Conservation (phyloP, 352 stramenopile species). For the Phytophthora sojae region DNA sequence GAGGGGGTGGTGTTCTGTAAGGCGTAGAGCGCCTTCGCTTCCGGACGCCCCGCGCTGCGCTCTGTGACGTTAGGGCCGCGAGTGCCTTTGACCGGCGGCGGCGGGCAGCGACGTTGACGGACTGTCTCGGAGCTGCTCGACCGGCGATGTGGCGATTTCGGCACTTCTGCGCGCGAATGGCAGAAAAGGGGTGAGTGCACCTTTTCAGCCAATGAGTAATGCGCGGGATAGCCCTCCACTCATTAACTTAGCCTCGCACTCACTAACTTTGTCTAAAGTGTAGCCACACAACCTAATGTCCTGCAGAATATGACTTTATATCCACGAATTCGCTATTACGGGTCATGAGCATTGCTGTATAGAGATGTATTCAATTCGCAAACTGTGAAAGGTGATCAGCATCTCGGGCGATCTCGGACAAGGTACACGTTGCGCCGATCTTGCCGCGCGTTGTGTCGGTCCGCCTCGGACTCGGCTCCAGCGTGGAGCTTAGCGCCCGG, state of each 20-base stretch:
- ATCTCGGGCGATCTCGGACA: background rate
- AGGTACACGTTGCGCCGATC: background rate
- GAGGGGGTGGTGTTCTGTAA: slow-evolving; percentile 6
- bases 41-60: background rate
- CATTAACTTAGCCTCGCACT: background rate
- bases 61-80: background rate
- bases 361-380: too few species aligned
- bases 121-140: slow-evolving; percentile 3
- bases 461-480: too few species aligned
- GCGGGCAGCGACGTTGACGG: background rate
- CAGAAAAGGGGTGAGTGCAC: too few species aligned
- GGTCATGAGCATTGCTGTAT: too few species aligned
- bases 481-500: too few species aligned
- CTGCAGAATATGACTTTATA: background rate
- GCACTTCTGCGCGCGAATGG: slow-evolving; percentile 5
- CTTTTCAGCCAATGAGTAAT: background rate
- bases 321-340: background rate
- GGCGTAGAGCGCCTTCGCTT: slow-evolving; percentile 9
- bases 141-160: slow-evolving; percentile 24
- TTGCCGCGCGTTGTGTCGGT: slow-evolving; percentile 1
- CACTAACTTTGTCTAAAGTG: background rate
- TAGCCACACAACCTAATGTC: background rate
- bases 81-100: slow-evolving; percentile 14
- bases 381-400: background rate
- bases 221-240: too few species aligned